These are phyloP conservation scores for Microdochium paspali DNA, from an alignment of 2,329 filamentous ascomycete species.

Conservation along the genomic window DNA sequence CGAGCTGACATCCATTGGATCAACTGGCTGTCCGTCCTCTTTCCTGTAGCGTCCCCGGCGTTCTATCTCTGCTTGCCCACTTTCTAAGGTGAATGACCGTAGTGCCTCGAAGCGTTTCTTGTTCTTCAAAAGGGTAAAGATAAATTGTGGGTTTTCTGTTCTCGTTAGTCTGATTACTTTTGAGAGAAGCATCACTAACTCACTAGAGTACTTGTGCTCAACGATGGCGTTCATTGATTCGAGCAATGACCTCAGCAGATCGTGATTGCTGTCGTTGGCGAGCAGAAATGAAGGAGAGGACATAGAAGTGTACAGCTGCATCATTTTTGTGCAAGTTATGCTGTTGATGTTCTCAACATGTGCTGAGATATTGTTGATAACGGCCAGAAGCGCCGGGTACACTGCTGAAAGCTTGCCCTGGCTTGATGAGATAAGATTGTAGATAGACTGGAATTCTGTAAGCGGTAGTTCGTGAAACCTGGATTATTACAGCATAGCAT, in stretches of 20 bases:
- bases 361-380: slow-evolving; percentile 88
- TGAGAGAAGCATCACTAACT: slow-evolving; percentile 18
- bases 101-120: slow-evolving; percentile 77
- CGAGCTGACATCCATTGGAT: slow-evolving; percentile 38
- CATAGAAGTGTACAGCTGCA: slow-evolving; percentile 87
- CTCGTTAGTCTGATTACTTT: slow-evolving; percentile 10
- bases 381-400: slow-evolving; percentile 82
- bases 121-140: slow-evolving; percentile 71
- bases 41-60: slow-evolving; percentile 64
- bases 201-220: slow-evolving; percentile 77
- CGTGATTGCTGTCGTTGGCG: slow-evolving; percentile 85
- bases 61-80: slow-evolving; percentile 84
- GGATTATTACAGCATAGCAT: slow-evolving; percentile 21
- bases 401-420: slow-evolving; percentile 86
- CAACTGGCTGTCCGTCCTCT: slow-evolving; percentile 42
- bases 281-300: slow-evolving; percentile 86
- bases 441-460: slow-evolving; percentile 58
- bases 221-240: slow-evolving; percentile 85
- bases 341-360: slow-evolving; percentile 70
- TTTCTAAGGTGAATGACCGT: slow-evolving; percentile 82
- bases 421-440: slow-evolving; percentile 81
- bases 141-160: slow-evolving; percentile 68
- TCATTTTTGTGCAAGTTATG: slow-evolving; percentile 67
- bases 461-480: slow-evolving; percentile 5
- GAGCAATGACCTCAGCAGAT: slow-evolving; percentile 68